These are phyloP conservation scores for Penicillium olsonii DNA, from an alignment of 2,329 filamentous ascomycete species.

Conservation along the genomic window DNA sequence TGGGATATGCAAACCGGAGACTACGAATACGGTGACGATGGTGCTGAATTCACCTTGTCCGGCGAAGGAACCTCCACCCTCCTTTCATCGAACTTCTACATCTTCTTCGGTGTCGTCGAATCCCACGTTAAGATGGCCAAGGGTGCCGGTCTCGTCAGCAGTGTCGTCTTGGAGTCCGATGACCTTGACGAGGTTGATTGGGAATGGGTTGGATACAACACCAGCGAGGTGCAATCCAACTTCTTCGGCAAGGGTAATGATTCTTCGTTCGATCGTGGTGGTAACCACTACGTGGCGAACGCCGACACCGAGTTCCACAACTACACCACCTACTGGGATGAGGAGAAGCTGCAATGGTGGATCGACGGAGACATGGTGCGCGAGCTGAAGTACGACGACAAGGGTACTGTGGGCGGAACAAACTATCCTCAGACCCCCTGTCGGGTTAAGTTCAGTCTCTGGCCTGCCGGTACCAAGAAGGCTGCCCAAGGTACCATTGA, in stretches of 20 bases:
- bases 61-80: conserved; percentile 75
- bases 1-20: conserved; percentile 71
- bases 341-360: conserved; percentile 65
- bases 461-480: conserved; percentile 60
- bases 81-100: conserved; percentile 76
- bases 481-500: conserved; percentile 53
- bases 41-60: conserved; percentile 71
- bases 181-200: conserved; percentile 87
- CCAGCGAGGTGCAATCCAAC: conserved; percentile 68
- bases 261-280: conserved; percentile 73
- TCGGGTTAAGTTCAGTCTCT: conserved; percentile 69
- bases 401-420: conserved; percentile 49
- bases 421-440: conserved; percentile 73
- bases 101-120: conserved; percentile 82
- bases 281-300: conserved; percentile 66
- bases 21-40: conserved; percentile 63
- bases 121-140: conserved; percentile 73
- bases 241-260: conserved; percentile 94
- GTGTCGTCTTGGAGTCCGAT: conserved; percentile 80
- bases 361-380: conserved; percentile 65
- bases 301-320: conserved; percentile 56
- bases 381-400: conserved; percentile 60
- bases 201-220: conserved; percentile 46
- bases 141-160: conserved; percentile 75
- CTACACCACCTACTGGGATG: conserved; percentile 66